Evolutionary conservation across 805 yeast genomes (phyloP), one percentile per base, ranked within the genome.

Genomic region (Nakazawaea wyomingensis): DNA sequence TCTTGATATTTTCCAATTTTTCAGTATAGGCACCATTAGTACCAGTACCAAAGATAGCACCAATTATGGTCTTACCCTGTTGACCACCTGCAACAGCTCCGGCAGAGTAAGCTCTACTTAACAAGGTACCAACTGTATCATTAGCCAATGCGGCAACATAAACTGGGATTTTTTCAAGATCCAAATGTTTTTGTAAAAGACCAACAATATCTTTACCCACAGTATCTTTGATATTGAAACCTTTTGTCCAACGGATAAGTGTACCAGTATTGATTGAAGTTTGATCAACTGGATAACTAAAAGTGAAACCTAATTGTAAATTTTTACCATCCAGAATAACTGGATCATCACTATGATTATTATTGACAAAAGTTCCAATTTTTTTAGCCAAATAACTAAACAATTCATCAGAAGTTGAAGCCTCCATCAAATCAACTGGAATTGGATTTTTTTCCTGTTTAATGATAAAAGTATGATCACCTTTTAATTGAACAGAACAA

Each of bases 41-140:
- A 59, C 99, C 99, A 2, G 99, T 93, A 51, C 99, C 99, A 56
- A 90, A 87, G 50, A 91, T 91, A 48, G 90, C 81, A 38, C 99
- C 98, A 51, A 90, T 71, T 7, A 85, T 74, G 8, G 97, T 86
- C 45, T 79, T 80, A 37, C 93, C 79, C 47, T 78, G 80, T 39
- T 82, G 74, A 48, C 80, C 74, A 17, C 72, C 62, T 30, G 79
- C 72, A 38, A 68, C 60, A 13, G 65, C 67, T 40, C 74, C 68
- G 28, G 86, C 78, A 4, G 86, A 69, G 65, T 91, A 91, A 21
- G 96, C 83, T 54, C 96, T 80, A 8, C 96, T 82, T 57, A 91
- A 69, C 48, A 91, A 72, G 10, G 98, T 90, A 34, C 99, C 98
- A 14, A 89, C 96, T 1, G 98, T 93, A 60, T 91, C 99, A 61